These are phyloP conservation scores for Candida ovalis DNA, from an alignment of 805 yeast species.

Conservation along the genomic window DNA sequence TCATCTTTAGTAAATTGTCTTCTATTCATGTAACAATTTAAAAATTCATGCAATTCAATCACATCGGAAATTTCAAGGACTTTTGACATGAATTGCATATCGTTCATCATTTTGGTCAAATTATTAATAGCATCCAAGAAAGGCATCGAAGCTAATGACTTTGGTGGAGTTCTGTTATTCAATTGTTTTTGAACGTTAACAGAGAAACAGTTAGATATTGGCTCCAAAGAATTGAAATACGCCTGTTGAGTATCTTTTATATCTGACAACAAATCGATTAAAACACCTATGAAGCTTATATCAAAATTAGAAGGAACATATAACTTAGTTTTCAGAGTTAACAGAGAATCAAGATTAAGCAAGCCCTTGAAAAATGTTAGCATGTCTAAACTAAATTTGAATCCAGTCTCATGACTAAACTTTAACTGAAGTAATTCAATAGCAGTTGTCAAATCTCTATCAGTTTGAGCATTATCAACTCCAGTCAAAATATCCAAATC, in stretches of 20 bases:
- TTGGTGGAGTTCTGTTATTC: constrained; percentile 47
- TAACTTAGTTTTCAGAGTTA: constrained; percentile 8
- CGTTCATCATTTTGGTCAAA: constrained; percentile 31
- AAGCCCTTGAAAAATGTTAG: constrained; percentile 5
- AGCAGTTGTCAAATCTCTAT: constrained; percentile 30
- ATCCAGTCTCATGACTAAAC: constrained; percentile 6
- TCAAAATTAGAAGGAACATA: constrained; percentile 1
- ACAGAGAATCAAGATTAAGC: constrained; percentile 8
- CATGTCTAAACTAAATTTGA: constrained; percentile 16
- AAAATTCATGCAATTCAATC: constrained; percentile 24
- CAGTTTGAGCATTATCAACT: constrained; percentile 15
- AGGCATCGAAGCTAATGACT: constrained; percentile 27
- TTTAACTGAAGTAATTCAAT: constrained; percentile 31
- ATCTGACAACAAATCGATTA: constrained; percentile 5
- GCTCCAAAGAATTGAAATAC: constrained; percentile 21
- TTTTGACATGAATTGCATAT: constrained; percentile 34
- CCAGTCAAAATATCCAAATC: constrained; percentile 40
- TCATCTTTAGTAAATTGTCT: constrained; percentile 21
- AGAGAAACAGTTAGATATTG: constrained; percentile 39
- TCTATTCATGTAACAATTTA: constrained; percentile 24
- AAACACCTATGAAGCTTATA: constrained; percentile 6
- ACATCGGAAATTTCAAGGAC: constrained; percentile 29
- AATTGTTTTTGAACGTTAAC: constrained; percentile 44
- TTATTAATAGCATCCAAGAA: constrained; percentile 16
- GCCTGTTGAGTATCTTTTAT: constrained; percentile 2